These are phyloP conservation scores for Aspergillus caelatus DNA, from an alignment of 2,329 filamentous ascomycete species.

Conservation along the genomic window DNA sequence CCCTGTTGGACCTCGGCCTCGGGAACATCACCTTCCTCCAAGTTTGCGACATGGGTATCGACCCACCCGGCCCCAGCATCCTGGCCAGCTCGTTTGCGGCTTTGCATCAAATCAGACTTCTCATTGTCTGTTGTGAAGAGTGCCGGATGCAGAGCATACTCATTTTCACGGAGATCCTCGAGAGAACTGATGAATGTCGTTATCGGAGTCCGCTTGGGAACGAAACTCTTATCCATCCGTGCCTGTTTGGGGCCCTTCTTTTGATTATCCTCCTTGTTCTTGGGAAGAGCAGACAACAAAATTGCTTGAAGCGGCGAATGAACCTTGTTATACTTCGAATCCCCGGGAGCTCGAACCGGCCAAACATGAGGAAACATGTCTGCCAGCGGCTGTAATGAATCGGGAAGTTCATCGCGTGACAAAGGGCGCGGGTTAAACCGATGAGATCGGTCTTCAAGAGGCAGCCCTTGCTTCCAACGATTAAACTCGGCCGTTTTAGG, in stretches of 20 bases:
- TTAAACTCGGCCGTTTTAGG: slow-evolving; percentile 34
- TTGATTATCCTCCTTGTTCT: slow-evolving; percentile 67
- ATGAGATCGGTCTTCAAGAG: slow-evolving; percentile 34
- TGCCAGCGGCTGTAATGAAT: slow-evolving; percentile 66
- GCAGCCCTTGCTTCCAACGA: slow-evolving; percentile 44
- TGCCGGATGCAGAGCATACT: slow-evolving; percentile 82
- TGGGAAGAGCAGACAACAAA: slow-evolving; percentile 73
- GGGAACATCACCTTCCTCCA: slow-evolving; percentile 69
- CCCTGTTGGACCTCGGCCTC: slow-evolving; percentile 75
- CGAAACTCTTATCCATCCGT: slow-evolving; percentile 66
- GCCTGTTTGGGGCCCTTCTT: slow-evolving; percentile 62
- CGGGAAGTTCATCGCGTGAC: slow-evolving; percentile 39
- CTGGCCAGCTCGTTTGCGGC: slow-evolving; percentile 55
- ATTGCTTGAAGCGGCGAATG: slow-evolving; percentile 87
- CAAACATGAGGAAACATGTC: slow-evolving; percentile 86
- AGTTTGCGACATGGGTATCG: slow-evolving; percentile 68
- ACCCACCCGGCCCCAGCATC: slow-evolving; percentile 72
- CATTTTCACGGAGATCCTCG: slow-evolving; percentile 78
- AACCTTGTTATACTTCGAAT: slow-evolving; percentile 76
- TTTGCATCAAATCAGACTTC: slow-evolving; percentile 55
- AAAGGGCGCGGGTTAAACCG: slow-evolving; percentile 40
- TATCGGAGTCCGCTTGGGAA: slow-evolving; percentile 77
- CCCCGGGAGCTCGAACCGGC: slow-evolving; percentile 85
- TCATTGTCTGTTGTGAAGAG: slow-evolving; percentile 63
- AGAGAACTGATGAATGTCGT: slow-evolving; percentile 74